Base-by-base conservation (phyloP, 2,329 filamentous ascomycete species). In the Harringtonia aguacate region DNA sequence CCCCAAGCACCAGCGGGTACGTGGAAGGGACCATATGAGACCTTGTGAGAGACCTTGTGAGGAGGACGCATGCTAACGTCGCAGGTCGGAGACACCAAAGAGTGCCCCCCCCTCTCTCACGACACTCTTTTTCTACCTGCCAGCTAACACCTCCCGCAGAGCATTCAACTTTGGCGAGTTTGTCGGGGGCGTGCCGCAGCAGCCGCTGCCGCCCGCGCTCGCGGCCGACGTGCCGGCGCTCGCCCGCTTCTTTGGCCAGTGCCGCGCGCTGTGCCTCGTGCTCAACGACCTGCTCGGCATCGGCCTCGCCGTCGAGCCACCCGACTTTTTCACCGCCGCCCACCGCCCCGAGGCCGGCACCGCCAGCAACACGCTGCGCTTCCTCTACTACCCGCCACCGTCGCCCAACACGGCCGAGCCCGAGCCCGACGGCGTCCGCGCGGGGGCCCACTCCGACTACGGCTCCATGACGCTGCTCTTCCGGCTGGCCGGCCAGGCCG, bases 381-480 rank as follows among this genome's bases (percentile, higher is more conserved):
- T 86, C 52, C 76, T 95, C 1, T 77, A 79, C 62, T 89, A 87
- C 62, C 84, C 83, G 1, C 72, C 77, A 10, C 2, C 65, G 70
- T 8, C 53, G 53, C 46, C 42, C 7, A 7, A 6, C 7, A 7
- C 24, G 24, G 6, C 24, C 7, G 6, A 6, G 24, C 10, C 59
- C 7, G 58, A 57, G 33, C 61, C 78, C 53, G 56, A 66, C 44
- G 85, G 90, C 56, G 77, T 95, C 48, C 81, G 90, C 24, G 90
- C 90, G 8, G 92, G 90, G 46, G 88, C 90, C 0, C 90, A 97
- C 62, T 90, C 84, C 5, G 89, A 95, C 66, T 95, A 95, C 63
- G 79, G 79, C 45, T 77, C 72, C 47, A 63, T 82, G 46, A 82
- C 78, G 2, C 67, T 82, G n/a, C 75, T 97, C 12, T 97, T 98